Evolutionary conservation across 257 asterid genomes (phyloP).

Genomic region (Gentiana straminea): DNA sequence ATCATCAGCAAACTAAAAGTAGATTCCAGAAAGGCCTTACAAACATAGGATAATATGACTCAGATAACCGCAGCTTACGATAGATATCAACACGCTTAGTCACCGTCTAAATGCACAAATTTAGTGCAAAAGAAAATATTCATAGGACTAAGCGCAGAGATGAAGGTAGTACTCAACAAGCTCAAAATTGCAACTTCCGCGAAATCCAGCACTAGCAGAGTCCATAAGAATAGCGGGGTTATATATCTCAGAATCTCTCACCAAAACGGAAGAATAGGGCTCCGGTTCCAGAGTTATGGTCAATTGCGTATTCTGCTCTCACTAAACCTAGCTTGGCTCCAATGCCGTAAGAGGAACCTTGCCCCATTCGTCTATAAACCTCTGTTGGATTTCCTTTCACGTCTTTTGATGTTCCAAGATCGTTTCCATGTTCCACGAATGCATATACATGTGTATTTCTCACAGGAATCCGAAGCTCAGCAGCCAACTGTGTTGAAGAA

Average conservation of each 20-base stretch:
- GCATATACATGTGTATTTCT: constrained; percentile 72
- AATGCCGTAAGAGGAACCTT: constrained; percentile 85
- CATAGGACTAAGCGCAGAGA: background rate
- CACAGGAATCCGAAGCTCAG: constrained; percentile 83
- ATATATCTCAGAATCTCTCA: constrained; percentile 63
- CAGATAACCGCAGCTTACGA: too few relatives aligned
- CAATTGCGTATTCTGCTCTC: constrained; percentile 89
- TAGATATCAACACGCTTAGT: too few relatives aligned
- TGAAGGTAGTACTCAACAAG: constrained; percentile 6
- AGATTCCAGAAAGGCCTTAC: too few relatives aligned
- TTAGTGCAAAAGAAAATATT: background rate
- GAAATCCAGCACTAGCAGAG: constrained; percentile 1
- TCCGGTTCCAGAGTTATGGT: constrained; percentile 87
- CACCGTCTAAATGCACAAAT: too few relatives aligned
- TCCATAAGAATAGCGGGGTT: background rate
- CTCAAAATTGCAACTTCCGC: constrained; percentile 17
- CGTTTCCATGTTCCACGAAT: constrained; percentile 93
- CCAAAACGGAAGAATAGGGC: constrained; percentile 88
- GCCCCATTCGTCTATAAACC: constrained; percentile 85
- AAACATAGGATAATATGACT: too few relatives aligned
- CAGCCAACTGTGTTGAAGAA: constrained; percentile 44
- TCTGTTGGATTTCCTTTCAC: constrained; percentile 96
- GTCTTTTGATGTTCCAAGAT: constrained; percentile 83
- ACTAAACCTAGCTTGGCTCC: constrained; percentile 89
- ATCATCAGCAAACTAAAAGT: too few relatives aligned